These are phyloP conservation scores for Discostella stelligeroides DNA, from an alignment of 108 stramenopile genomes.

Conservation along the genomic window DNA sequence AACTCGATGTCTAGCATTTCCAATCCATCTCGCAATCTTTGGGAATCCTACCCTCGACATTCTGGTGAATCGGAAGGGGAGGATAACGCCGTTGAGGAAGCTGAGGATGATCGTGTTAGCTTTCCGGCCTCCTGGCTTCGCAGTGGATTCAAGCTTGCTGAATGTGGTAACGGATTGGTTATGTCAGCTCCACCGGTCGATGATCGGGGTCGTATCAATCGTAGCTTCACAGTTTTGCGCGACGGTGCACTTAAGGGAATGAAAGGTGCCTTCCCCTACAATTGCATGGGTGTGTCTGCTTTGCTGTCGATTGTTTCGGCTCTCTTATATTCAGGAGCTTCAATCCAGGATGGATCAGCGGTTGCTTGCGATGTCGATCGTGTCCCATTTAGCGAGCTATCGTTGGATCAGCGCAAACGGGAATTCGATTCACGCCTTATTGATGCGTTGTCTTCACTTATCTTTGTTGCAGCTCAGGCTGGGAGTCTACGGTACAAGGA, in stretches of 20 bases:
- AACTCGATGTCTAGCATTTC: neutral
- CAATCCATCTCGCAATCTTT: slow-evolving; percentile 27
- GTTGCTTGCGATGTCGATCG: slow-evolving; percentile 38
- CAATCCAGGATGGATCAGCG: slow-evolving; percentile 60
- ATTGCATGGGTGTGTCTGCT: slow-evolving; percentile 71
- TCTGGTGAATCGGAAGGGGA: slow-evolving; percentile 42
- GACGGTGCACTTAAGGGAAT: slow-evolving; percentile 31
- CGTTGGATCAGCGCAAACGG: slow-evolving; percentile 50
- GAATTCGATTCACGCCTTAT: slow-evolving; percentile 69
- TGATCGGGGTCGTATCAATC: slow-evolving; percentile 27
- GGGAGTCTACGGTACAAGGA: slow-evolving; percentile 48
- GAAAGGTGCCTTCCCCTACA: slow-evolving; percentile 54
- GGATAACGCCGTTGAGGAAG: slow-evolving; percentile 28
- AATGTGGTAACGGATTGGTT: slow-evolving; percentile 40
- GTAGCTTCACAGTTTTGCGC: slow-evolving; percentile 24
- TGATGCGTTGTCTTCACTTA: slow-evolving; percentile 70
- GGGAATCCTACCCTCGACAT: slow-evolving; percentile 16
- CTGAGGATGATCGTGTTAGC: slow-evolving; percentile 8
- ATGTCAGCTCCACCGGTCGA: slow-evolving; percentile 24
- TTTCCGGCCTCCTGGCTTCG: slow-evolving; percentile 45
- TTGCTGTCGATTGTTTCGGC: slow-evolving; percentile 73
- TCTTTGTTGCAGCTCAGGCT: slow-evolving; percentile 67
- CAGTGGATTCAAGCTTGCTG: slow-evolving; percentile 40
- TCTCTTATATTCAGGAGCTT: slow-evolving; percentile 67
- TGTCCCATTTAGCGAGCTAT: slow-evolving; percentile 59